Evolutionary conservation across 257 asterid genomes (phyloP).

Genomic region (Misopates orontium): DNA sequence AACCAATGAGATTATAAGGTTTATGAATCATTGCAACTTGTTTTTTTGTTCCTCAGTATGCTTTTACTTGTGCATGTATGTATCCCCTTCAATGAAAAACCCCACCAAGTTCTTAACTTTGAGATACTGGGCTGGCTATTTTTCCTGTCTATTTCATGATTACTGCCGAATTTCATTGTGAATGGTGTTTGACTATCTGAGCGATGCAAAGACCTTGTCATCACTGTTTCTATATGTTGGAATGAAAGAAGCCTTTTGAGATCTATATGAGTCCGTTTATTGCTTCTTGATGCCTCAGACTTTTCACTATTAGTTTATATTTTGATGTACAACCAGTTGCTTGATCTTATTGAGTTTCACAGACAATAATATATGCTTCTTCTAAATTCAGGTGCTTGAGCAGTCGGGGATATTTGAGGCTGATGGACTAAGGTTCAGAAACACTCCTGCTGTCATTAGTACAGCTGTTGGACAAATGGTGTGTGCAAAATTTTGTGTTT

Average conservation of each 20-base stretch:
- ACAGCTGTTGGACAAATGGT: constrained; percentile 96
- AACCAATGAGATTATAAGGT: too few species aligned
- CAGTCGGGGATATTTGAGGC: constrained; percentile 71
- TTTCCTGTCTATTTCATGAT: neutral
- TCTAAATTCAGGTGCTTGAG: constrained; percentile 62
- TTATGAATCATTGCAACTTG: too few species aligned
- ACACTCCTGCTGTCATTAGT: constrained; percentile 58
- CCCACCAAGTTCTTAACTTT: too few species aligned
- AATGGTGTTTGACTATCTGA: neutral
- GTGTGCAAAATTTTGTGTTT: constrained; percentile 19
- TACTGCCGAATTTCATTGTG: neutral
- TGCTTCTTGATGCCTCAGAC: neutral
- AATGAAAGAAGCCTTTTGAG: neutral
- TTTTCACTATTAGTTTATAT: neutral
- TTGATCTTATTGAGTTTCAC: constrained; percentile 7
- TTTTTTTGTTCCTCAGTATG: too few species aligned
- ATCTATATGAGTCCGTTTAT: neutral
- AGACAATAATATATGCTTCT: constrained; percentile 9
- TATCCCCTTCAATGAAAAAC: too few species aligned
- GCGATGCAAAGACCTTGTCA: neutral
- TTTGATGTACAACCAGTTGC: neutral
- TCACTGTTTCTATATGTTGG: neutral
- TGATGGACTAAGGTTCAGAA: constrained; percentile 50
- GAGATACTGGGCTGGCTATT: too few species aligned
- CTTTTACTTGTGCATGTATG: too few species aligned